Conservation (phyloP, 108 stramenopile species). For the Bacterosira constricta region DNA sequence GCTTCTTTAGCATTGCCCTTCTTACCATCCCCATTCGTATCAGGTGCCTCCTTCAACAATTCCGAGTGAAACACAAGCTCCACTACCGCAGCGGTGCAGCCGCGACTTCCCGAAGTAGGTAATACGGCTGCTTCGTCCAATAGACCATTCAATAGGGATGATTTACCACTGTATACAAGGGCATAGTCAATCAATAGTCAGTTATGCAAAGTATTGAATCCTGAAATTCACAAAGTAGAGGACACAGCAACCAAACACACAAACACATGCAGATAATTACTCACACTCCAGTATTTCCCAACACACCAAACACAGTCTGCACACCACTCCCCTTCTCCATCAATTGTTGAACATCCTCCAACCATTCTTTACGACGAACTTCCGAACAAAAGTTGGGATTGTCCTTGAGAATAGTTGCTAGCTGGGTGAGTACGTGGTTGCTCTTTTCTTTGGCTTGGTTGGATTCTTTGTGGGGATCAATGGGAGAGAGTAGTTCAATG, state of each 20-base stretch:
- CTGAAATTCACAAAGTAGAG: no score
- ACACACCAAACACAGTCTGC: slow-evolving; percentile 26
- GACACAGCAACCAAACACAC: no score
- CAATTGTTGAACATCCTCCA: slow-evolving; percentile 18
- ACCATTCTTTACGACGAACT: slow-evolving; percentile 19
- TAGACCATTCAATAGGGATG: slow-evolving; percentile 46
- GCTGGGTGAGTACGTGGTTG: slow-evolving; percentile 10
- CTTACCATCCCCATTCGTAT: no score
- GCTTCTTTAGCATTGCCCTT: no score
- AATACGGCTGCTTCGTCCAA: slow-evolving; percentile 57
- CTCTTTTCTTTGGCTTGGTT: slow-evolving; percentile 38
- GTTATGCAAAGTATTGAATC: background rate
- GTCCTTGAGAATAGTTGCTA: slow-evolving; percentile 19
- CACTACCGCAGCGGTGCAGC: slow-evolving; percentile 57
- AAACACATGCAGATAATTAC: background rate
- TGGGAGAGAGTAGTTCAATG: background rate
- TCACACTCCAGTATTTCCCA: slow-evolving; percentile 43
- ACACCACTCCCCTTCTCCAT: background rate
- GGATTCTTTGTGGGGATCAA: slow-evolving; percentile 26
- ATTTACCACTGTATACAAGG: slow-evolving; percentile 19
- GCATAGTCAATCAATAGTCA: background rate
- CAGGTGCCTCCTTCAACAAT: slow-evolving; percentile 3
- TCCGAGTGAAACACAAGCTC: slow-evolving; percentile 43
- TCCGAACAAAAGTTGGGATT: slow-evolving; percentile 32
- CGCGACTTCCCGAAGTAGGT: slow-evolving; percentile 53